phyloP scores from a whole-genome alignment of 2,329 filamentous ascomycete genomes.

The Fusarium brachygibbosum region DNA sequence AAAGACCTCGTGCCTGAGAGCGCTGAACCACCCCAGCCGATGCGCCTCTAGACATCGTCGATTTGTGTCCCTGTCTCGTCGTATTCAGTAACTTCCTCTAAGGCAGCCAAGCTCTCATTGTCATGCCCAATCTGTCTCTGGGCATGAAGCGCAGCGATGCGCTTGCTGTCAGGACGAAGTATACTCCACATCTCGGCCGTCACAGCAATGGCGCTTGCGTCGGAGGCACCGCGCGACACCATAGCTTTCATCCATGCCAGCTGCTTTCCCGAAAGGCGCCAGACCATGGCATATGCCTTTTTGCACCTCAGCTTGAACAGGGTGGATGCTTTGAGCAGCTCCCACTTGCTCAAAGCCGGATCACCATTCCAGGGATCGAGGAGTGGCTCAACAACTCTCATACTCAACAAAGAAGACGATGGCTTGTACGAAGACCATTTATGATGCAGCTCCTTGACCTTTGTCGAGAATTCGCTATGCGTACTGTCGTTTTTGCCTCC shows the following conservation, averaged over 20 bases:
- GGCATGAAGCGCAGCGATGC: constrained; percentile 43
- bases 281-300: constrained; percentile 54
- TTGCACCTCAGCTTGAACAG: constrained; percentile 59
- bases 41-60: constrained; percentile 49
- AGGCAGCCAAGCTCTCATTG: constrained; percentile 42
- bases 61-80: constrained; percentile 50
- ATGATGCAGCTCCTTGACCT: constrained; percentile 55
- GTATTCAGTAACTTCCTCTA: constrained; percentile 49
- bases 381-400: constrained; percentile 47
- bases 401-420: constrained; percentile 33
- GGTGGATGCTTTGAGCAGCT: constrained; percentile 64
- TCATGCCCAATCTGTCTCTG: constrained; percentile 37
- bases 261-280: constrained; percentile 64
- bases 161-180: constrained; percentile 54
- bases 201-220: constrained; percentile 50
- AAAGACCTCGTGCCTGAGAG: constrained; percentile 15
- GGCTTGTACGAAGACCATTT: constrained; percentile 61
- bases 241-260: constrained; percentile 62
- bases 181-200: constrained; percentile 55
- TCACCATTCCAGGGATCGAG: constrained; percentile 49
- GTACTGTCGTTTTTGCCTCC: constrained; percentile 48
- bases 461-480: constrained; percentile 44
- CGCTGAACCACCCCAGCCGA: constrained; percentile 11
- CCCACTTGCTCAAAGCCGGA: constrained; percentile 58
- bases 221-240: constrained; percentile 30